Conservation (phyloP, 2,329 filamentous ascomycete species). For the Fusarium continuum region DNA sequence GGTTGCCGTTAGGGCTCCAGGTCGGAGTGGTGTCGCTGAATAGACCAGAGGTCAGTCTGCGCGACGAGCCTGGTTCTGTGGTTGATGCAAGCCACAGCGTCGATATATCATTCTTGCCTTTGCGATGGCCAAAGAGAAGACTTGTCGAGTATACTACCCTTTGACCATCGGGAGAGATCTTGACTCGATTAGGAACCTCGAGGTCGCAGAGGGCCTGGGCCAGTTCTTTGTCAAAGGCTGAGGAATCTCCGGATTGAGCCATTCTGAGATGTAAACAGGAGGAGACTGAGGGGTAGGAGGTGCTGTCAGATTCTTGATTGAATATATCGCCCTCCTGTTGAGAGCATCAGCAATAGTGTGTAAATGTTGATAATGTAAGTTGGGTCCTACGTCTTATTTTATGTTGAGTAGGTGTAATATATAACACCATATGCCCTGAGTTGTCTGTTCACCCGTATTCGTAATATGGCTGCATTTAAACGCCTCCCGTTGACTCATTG, state of each 20-base stretch:
- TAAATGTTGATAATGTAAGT: no score
- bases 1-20: conserved; percentile 19
- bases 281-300: background rate
- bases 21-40: background rate
- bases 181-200: conserved; percentile 13
- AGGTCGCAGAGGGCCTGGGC: conserved; percentile 23
- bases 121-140: background rate
- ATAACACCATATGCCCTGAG: no score
- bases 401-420: no score
- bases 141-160: conserved; percentile 15
- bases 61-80: conserved; percentile 1
- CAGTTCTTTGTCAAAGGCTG: conserved; percentile 9
- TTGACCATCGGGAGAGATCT: conserved; percentile 9
- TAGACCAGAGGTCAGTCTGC: conserved; percentile 5
- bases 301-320: no score
- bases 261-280: no score
- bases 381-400: no score
- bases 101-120: conserved; percentile 18
- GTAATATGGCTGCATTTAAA: no score
- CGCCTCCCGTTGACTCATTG: no score
- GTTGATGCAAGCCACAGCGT: conserved; percentile 33
- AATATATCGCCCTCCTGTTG: no score
- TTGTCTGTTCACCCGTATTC: no score
- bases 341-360: no score
- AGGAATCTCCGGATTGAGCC: background rate